These are phyloP conservation scores for Climacium dendroides DNA, from an alignment of 225 moss, liverwort and hornwort genomes.

Conservation along the genomic window DNA sequence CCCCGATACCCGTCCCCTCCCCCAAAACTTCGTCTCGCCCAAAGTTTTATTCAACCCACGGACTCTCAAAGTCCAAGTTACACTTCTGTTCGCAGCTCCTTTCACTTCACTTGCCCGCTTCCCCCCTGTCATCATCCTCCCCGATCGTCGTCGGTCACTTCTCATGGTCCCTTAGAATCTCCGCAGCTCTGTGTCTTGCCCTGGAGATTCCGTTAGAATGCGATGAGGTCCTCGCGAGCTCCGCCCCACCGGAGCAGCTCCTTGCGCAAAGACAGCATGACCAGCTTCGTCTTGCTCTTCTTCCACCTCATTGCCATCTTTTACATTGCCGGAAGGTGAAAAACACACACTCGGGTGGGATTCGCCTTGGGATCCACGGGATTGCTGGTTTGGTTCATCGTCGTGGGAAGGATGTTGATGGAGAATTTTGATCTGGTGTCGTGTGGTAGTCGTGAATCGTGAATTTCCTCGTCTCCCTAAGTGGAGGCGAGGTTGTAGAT, in stretches of 20 bases:
- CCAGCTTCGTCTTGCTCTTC: conserved; percentile 32
- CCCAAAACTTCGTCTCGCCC: neutral
- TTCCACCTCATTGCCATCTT: conserved; percentile 5
- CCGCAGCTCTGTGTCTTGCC: too few relatives aligned
- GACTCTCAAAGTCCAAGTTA: neutral
- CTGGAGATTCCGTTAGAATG: neutral
- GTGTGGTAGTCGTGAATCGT: neutral
- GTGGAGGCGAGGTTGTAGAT: neutral
- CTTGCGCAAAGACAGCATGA: conserved; percentile 26
- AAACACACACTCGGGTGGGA: neutral
- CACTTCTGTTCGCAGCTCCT: neutral
- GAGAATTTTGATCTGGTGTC: neutral
- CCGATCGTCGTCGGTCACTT: neutral
- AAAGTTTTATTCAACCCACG: neutral
- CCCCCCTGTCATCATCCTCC: neutral
- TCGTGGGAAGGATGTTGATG: neutral
- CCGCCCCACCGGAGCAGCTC: conserved; percentile 2
- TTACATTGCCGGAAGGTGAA: conserved; percentile 38
- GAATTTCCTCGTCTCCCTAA: too few relatives aligned
- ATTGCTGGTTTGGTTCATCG: neutral
- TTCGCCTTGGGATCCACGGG: neutral
- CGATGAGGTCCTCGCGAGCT: conserved; percentile 36
- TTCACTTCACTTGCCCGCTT: neutral
- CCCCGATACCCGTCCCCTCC: neutral
- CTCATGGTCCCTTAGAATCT: neutral